Evolutionary conservation across 2,329 filamentous ascomycete species (phyloP).

Genomic region (Geosmithia flava): DNA sequence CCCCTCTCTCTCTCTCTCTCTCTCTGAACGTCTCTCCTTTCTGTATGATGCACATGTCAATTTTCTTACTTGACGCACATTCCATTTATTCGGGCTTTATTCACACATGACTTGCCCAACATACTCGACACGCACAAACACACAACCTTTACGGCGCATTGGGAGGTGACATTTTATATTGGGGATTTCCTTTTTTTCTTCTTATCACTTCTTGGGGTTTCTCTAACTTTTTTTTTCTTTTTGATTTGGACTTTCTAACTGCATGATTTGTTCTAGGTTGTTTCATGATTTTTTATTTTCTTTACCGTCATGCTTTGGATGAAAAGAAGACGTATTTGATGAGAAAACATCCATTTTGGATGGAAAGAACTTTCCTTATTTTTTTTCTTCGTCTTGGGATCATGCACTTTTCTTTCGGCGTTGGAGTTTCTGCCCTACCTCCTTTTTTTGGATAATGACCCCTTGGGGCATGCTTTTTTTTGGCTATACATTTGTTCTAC

Average conservation of each 20-base stretch:
- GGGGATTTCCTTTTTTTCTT: not conserved
- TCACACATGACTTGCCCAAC: not conserved
- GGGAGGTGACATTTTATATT: not conserved
- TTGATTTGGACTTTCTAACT: not conserved
- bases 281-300: not conserved
- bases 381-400: not conserved
- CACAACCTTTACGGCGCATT: not conserved
- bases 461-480: not conserved
- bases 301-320: not conserved
- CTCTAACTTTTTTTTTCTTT: not conserved
- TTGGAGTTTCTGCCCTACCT: no score
- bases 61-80: not conserved
- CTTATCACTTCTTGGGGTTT: not conserved
- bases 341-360: no score
- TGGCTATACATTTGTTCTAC: not conserved
- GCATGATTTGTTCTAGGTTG: not conserved
- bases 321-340: not conserved
- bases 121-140: no score
- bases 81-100: not conserved
- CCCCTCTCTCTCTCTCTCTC: no score
- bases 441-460: not conserved
- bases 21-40: not conserved
- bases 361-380: not conserved
- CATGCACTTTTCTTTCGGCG: not conserved
- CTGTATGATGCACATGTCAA: not conserved